Evolutionary conservation across 805 yeast genomes (phyloP).

Genomic region (Hanseniaspora valbyensis): DNA sequence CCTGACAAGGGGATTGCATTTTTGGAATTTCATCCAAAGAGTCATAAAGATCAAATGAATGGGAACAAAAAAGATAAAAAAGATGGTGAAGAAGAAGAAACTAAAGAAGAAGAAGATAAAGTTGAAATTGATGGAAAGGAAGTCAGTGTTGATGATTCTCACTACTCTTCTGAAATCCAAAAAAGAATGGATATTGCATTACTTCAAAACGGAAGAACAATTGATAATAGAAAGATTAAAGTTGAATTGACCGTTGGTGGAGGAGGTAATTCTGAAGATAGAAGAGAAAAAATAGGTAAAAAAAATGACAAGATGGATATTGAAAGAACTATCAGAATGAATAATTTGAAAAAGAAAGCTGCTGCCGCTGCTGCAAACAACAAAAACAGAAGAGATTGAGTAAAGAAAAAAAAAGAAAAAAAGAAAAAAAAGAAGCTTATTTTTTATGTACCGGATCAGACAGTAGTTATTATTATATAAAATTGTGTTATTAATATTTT

Average conservation of each 20-base stretch:
- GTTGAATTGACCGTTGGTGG: conserved; percentile 98
- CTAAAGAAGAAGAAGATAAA: conserved; percentile 23
- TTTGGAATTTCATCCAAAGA: conserved; percentile 57
- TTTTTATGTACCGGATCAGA: too few species aligned
- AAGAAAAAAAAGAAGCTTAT: too few species aligned
- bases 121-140: conserved; percentile 14
- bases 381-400: not conserved
- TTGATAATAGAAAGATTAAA: conserved; percentile 69
- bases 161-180: conserved; percentile 41
- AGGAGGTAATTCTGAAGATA: conserved; percentile 73
- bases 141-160: conserved; percentile 3
- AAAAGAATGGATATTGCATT: conserved; percentile 76
- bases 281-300: conserved; percentile 58
- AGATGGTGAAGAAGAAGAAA: not conserved
- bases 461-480: too few species aligned
- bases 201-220: conserved; percentile 63
- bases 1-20: conserved; percentile 85
- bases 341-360: conserved; percentile 34
- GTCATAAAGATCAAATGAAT: conserved; percentile 19
- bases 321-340: conserved; percentile 53
- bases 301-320: conserved; percentile 67
- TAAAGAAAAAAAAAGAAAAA: not conserved
- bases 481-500: too few species aligned
- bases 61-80: not conserved
- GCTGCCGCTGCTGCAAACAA: conserved; percentile 7